Evolutionary conservation across 352 stramenopile species (phyloP).

Genomic region (Pythium aphanidermatum): DNA sequence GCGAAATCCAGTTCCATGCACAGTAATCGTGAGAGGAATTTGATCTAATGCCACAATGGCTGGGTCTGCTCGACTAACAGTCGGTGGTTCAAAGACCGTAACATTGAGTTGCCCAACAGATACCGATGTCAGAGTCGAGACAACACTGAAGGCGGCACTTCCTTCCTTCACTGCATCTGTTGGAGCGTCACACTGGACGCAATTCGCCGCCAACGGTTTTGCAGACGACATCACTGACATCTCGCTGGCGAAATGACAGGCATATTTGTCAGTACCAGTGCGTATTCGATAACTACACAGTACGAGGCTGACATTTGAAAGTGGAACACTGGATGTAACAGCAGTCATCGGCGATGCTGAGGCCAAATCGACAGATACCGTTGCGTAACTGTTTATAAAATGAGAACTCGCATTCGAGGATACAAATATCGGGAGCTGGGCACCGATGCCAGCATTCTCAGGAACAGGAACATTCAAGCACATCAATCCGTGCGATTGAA

Average conservation of each 20-base stretch:
- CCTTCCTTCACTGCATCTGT: neutral
- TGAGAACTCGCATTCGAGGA: no score
- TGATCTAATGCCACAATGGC: neutral
- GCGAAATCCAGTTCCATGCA: slow-evolving; percentile 8
- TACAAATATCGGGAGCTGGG: no score
- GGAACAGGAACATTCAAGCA: no score
- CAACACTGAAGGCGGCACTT: neutral
- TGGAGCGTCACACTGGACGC: slow-evolving; percentile 6
- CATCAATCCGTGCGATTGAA: no score
- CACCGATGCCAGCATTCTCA: no score
- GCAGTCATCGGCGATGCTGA: no score
- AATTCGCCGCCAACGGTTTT: neutral
- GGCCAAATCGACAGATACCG: no score
- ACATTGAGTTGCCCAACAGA: neutral
- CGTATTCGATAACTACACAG: slow-evolving; percentile 3
- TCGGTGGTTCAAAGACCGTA: slow-evolving; percentile 2
- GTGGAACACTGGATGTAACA: no score
- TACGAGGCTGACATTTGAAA: no score
- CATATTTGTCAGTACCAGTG: slow-evolving; percentile 2
- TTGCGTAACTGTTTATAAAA: no score
- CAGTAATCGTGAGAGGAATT: no score
- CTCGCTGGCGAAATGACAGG: slow-evolving; percentile 4
- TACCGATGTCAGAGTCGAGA: neutral
- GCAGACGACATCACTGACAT: neutral
- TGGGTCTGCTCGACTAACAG: slow-evolving; percentile 1